Conservation (phyloP, 495 filamentous ascomycete species). For the Aspergillus nidulans region DNA sequence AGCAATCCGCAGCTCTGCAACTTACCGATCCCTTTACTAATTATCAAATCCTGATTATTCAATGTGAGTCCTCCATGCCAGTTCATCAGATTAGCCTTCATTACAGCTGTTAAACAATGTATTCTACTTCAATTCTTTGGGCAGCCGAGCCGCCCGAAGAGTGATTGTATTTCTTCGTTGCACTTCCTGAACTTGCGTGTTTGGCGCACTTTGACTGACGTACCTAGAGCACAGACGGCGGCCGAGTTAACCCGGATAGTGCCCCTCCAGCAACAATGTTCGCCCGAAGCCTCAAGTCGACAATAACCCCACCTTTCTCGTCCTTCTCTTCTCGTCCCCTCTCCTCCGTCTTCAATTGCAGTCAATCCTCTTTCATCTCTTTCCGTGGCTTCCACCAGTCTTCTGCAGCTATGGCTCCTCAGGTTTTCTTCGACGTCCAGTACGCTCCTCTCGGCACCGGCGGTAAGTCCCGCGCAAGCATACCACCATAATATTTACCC, state of each 20-base stretch:
- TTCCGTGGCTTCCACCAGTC: conserved; percentile 60
- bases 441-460: conserved; percentile 53
- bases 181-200: conserved; percentile 17
- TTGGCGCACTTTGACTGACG: conserved; percentile 18
- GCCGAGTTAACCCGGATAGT: conserved; percentile 24
- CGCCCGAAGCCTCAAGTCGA: conserved; percentile 45
- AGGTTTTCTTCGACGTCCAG: conserved; percentile 63
- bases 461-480: conserved; percentile 2
- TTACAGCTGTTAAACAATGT: background rate
- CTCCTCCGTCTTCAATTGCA: conserved; percentile 40
- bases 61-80: conserved; percentile 8
- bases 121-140: background rate
- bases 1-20: background rate
- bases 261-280: conserved; percentile 49
- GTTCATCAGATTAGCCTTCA: background rate
- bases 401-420: conserved; percentile 59
- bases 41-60: background rate
- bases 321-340: conserved; percentile 42
- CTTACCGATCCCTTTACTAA: background rate
- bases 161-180: background rate
- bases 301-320: conserved; percentile 43
- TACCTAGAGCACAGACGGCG: conserved; percentile 22
- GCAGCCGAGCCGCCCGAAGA: background rate
- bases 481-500: conserved; percentile 1
- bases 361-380: conserved; percentile 36